Evolutionary conservation across 805 yeast species (phyloP).

Genomic region (Maudiozyma saulgeensis): DNA sequence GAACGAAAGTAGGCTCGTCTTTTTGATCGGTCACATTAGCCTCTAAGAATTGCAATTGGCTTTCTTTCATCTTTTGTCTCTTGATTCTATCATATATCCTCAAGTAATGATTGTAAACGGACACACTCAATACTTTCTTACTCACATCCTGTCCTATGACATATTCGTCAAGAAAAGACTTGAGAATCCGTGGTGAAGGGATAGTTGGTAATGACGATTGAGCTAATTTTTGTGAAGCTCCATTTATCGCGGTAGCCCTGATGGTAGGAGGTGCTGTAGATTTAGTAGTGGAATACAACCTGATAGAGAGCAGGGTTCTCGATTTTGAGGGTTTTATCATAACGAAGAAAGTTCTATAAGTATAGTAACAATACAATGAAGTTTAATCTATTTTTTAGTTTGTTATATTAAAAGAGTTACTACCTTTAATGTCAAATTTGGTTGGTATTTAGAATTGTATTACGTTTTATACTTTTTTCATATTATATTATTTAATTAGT

Average conservation of each 20-base stretch:
- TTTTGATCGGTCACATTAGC: slow-evolving; percentile 20
- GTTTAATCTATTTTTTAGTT: neutral
- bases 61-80: slow-evolving; percentile 20
- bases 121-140: slow-evolving; percentile 50
- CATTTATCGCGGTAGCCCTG: neutral
- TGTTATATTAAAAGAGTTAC: too few relatives aligned
- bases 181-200: slow-evolving; percentile 41
- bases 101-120: slow-evolving; percentile 49
- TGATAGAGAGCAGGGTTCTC: neutral
- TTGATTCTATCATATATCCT: slow-evolving; percentile 36
- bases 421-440: too few relatives aligned
- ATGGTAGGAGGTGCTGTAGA: neutral
- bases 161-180: slow-evolving; percentile 39
- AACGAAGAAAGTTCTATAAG: neutral
- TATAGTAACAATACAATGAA: neutral
- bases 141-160: slow-evolving; percentile 49
- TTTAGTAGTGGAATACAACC: neutral
- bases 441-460: too few relatives aligned
- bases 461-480: too few relatives aligned
- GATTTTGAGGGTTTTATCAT: neutral
- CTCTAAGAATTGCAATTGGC: slow-evolving; percentile 21
- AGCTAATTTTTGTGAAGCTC: slow-evolving; percentile 13
- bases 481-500: neutral
- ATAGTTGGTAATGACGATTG: slow-evolving; percentile 16
- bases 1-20: slow-evolving; percentile 5